Percentiles rank a stretch among this genome's conserved stretches.
Conservation (phyloP, 768 basidiomycete genomes). For the Agaricus subrufescens region DNA sequence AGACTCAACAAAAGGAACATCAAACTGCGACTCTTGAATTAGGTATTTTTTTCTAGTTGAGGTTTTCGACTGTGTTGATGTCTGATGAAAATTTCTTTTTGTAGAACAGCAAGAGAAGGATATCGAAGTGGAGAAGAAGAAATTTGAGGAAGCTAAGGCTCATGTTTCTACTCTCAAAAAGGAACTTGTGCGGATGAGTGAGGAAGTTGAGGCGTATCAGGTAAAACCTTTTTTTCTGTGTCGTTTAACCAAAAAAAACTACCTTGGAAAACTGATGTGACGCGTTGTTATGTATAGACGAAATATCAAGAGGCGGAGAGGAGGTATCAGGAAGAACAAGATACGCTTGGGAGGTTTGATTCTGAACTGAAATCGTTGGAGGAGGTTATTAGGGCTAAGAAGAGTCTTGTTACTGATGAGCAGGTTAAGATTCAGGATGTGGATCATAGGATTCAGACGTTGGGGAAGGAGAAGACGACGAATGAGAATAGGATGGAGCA, state of each 20-base stretch:
- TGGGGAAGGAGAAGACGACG: constrained; percentile 66
- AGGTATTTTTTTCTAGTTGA: constrained; percentile 42
- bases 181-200: constrained; percentile 58
- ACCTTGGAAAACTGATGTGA: too few relatives aligned
- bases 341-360: constrained; percentile 84
- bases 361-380: constrained; percentile 84
- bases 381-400: constrained; percentile 75
- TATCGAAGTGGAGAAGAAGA: constrained; percentile 46
- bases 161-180: constrained; percentile 51
- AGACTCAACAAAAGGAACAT: constrained; percentile 84
- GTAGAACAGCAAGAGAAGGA: constrained; percentile 82
- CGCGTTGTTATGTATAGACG: constrained; percentile 29
- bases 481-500: constrained; percentile 47
- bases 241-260: background rate
- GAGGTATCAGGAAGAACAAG: constrained; percentile 79
- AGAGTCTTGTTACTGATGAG: constrained; percentile 59
- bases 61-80: background rate
- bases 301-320: constrained; percentile 61
- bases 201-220: constrained; percentile 42
- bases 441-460: constrained; percentile 57
- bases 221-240: constrained; percentile 23
- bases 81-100: constrained; percentile 11
- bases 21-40: constrained; percentile 85
- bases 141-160: constrained; percentile 34
- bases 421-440: constrained; percentile 62